A percentile compares a stretch with the other conserved stretches of the same genome.
Conservation (phyloP, 176 grass and related monocot species). For the Secale cereale region DNA sequence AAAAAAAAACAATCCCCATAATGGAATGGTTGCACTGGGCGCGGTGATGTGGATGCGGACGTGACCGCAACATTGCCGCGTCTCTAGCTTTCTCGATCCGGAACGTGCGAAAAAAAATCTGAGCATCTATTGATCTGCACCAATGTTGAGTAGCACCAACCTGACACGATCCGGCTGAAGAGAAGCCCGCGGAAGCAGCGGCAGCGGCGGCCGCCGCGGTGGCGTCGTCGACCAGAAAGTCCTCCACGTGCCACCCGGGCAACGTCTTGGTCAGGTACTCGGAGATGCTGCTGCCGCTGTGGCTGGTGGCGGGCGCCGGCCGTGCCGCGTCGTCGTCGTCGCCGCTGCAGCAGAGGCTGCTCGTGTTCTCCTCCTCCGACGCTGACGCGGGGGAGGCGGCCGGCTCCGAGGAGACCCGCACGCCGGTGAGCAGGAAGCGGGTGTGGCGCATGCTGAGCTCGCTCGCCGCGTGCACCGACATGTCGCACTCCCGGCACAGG, state of each 20-base stretch:
- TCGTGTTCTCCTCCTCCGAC: constrained; percentile 33
- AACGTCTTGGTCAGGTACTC: constrained; percentile 94
- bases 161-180: constrained; percentile 39
- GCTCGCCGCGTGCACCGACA: constrained; percentile 59
- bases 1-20: constrained; percentile 28
- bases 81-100: background rate
- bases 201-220: background rate
- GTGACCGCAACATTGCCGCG: background rate
- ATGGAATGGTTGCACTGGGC: constrained; percentile 27
- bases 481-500: constrained; percentile 92
- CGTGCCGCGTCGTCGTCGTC: constrained; percentile 19
- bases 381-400: constrained; percentile 34
- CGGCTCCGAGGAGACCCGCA: constrained; percentile 67
- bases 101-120: background rate
- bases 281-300: constrained; percentile 81
- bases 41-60: constrained; percentile 39
- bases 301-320: constrained; percentile 4
- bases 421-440: constrained; percentile 76
- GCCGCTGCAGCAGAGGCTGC: constrained; percentile 34
- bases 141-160: constrained; percentile 24
- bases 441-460: constrained; percentile 73
- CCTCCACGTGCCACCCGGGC: constrained; percentile 91
- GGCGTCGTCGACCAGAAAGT: constrained; percentile 62
- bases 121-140: background rate
- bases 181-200: background rate